Evolutionary conservation across 495 filamentous ascomycete genomes (phyloP).

Genomic region (Aspergillus leporis): DNA sequence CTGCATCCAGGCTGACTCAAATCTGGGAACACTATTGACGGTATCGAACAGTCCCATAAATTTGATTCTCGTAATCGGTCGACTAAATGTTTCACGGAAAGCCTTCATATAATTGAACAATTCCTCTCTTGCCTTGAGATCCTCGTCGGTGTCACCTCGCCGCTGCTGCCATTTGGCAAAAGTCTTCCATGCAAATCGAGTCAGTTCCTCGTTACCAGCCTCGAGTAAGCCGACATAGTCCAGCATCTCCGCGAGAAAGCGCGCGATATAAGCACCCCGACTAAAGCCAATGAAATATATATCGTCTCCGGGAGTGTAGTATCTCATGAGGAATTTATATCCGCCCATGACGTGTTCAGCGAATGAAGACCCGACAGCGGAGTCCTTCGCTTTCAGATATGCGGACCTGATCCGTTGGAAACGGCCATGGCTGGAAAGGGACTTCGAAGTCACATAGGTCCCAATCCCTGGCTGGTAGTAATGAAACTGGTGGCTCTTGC

Average conservation of each 20-base stretch:
- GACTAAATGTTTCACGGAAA: constrained; percentile 82
- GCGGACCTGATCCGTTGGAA: constrained; percentile 69
- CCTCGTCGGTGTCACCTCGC: constrained; percentile 52
- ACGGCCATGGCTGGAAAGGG: constrained; percentile 63
- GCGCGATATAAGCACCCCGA: constrained; percentile 82
- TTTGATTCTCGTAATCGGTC: constrained; percentile 69
- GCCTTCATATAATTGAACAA: constrained; percentile 78
- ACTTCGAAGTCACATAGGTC: constrained; percentile 72
- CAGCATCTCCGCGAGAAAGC: constrained; percentile 85
- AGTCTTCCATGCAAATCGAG: constrained; percentile 83
- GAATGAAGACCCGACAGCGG: constrained; percentile 80
- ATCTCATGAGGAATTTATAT: constrained; percentile 87
- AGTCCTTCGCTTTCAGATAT: constrained; percentile 82
- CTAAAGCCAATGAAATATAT: constrained; percentile 85
- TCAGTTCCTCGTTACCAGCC: constrained; percentile 86
- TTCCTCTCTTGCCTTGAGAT: constrained; percentile 59
- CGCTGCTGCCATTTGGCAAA: constrained; percentile 84
- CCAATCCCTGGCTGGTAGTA: constrained; percentile 71
- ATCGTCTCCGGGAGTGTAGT: constrained; percentile 76
- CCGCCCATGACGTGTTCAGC: constrained; percentile 81
- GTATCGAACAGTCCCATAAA: constrained; percentile 52
- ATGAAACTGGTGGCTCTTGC: constrained; percentile 47
- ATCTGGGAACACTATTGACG: constrained; percentile 80
- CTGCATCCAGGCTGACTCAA: constrained; percentile 86
- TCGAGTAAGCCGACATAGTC: constrained; percentile 78